Evolutionary conservation across 1,284 basidiomycete genomes (phyloP).

Genomic region (Ceratobasidium sp.): DNA sequence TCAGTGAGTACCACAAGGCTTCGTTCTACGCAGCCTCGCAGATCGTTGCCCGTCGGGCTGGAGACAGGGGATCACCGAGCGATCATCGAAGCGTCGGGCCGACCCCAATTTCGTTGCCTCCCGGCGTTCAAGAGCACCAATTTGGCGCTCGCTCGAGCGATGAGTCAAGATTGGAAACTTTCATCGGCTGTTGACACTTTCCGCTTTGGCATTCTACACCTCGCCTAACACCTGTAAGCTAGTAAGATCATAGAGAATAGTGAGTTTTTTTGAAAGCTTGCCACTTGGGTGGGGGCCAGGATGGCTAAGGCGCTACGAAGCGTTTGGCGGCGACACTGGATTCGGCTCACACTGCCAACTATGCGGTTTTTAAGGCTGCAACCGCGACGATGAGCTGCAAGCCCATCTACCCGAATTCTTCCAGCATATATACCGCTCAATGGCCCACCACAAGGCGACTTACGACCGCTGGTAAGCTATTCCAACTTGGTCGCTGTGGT

Average conservation of each 20-base stretch:
- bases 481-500: neutral
- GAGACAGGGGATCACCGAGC: neutral
- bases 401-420: neutral
- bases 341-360: neutral
- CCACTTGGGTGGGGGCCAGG: neutral
- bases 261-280: neutral
- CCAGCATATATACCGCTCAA: neutral
- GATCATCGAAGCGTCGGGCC: neutral
- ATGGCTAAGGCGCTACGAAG: neutral
- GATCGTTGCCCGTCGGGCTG: too few relatives aligned
- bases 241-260: neutral
- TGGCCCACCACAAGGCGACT: slow-evolving; percentile 24
- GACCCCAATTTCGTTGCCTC: neutral
- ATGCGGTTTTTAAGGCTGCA: neutral
- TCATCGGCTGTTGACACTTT: neutral
- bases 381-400: neutral
- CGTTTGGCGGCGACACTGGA: neutral
- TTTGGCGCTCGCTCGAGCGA: neutral
- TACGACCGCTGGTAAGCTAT: slow-evolving; percentile 31
- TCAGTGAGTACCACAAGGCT: neutral
- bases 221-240: slow-evolving; percentile 1
- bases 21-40: neutral
- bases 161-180: neutral
- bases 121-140: too few relatives aligned
- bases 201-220: neutral